A percentile compares a stretch with the other conserved stretches of the same genome.
These are phyloP conservation scores for Ustilago esculenta DNA, from an alignment of 1,284 basidiomycete genomes.

Conservation along the genomic window DNA sequence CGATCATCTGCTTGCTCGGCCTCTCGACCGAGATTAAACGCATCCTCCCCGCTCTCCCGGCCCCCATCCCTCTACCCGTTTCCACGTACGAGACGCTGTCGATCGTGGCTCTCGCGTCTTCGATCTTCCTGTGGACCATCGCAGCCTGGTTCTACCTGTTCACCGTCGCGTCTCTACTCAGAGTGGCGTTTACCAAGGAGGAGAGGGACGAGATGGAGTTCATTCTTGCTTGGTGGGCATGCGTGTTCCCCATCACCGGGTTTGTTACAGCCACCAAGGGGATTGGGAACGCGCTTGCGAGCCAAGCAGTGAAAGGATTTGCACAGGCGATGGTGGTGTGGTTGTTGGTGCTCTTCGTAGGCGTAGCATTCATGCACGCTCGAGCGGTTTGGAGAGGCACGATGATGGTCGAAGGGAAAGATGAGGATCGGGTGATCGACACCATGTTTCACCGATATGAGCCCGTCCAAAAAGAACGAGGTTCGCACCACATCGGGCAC, in stretches of 20 bases:
- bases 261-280: slow-evolving; percentile 24
- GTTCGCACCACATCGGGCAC: neutral
- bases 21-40: slow-evolving; percentile 4
- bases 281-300: slow-evolving; percentile 15
- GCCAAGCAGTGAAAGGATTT: neutral
- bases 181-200: neutral
- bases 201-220: slow-evolving; percentile 24
- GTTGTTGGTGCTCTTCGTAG: slow-evolving; percentile 11
- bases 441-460: slow-evolving; percentile 13
- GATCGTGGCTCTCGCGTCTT: slow-evolving; percentile 1
- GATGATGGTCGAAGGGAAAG: slow-evolving; percentile 34
- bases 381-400: slow-evolving; percentile 9
- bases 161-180: slow-evolving; percentile 17
- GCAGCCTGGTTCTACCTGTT: slow-evolving; percentile 35
- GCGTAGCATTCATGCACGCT: slow-evolving; percentile 7
- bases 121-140: slow-evolving; percentile 33
- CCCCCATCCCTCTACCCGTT: neutral
- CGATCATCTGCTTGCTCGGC: slow-evolving; percentile 35
- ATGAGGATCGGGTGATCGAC: slow-evolving; percentile 43
- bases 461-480: neutral
- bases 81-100: slow-evolving; percentile 6
- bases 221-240: slow-evolving; percentile 44
- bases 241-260: slow-evolving; percentile 38
- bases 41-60: slow-evolving; percentile 8
- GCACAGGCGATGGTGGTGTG: slow-evolving; percentile 23